Base-by-base conservation (phyloP, 805 yeast species). In the Cyberlindnera sargentensis region DNA sequence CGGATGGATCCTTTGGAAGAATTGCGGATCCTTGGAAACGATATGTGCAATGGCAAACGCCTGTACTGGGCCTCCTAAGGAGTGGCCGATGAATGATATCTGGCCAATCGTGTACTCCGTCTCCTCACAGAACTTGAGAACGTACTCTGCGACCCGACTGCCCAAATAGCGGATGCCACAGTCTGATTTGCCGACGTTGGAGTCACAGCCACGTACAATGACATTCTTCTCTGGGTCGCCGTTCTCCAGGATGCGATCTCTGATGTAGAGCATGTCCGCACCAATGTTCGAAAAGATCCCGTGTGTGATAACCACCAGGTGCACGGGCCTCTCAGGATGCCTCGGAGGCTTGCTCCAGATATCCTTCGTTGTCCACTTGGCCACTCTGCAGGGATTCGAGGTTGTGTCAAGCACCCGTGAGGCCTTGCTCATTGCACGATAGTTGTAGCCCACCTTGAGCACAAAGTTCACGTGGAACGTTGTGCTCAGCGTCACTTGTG, bases 61-160 rank as follows among this genome's bases (percentile, higher is more conserved):
- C 65, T 91, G 97, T 8, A 84, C 84, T 15, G 86, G 76, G 0
- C 99, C 99, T 15, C 99, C 99, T 26, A 93, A 67, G 0, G 98
- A 91, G 63, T 93, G 99, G 2, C 93, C 95, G 23, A 93, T 68
- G 55, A 93, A 90, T 3, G 98, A 91, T 4, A 91, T 78, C 53
- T 78, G 78, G 9, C 64, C 62, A 6, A 87, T 78, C 5, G 67
- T 54, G 25, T 67, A 69, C 7, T 50, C 46, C 9, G 58, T 49
- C 29, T 78, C 80, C 34, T 73, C 67, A 5, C 81, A 71, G 2
- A 60, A 44, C 7, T 60, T 47, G 8, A 66, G 40, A 25, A 91
- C 66, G 61, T 73, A 87, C 47, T 82, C 80, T 0, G 88, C 98
- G 26, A 90, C 76, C 32, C 95, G 66, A 44, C 78, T 73, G 2